Conservation (phyloP, 257 asterid genomes). For the Solanum tacnaense region DNA sequence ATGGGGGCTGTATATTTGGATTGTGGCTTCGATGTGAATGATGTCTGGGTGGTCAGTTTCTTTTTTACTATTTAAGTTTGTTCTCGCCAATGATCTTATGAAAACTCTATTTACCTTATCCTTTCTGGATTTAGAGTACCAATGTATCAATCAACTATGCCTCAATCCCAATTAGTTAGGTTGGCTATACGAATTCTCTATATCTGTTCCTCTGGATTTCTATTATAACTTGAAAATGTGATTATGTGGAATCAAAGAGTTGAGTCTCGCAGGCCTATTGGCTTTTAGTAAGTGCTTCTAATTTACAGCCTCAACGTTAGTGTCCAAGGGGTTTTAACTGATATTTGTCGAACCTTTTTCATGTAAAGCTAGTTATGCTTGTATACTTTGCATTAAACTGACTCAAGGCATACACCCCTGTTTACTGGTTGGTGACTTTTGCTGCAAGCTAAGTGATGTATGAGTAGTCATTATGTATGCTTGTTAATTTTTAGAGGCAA, state of each 20-base stretch:
- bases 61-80: not conserved
- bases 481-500: too few relatives aligned
- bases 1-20: slow-evolving; percentile 57
- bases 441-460: too few relatives aligned
- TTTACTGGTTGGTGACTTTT: too few relatives aligned
- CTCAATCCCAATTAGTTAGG: not conserved
- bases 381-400: not conserved
- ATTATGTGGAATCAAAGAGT: not conserved
- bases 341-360: not conserved
- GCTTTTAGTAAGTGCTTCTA: not conserved
- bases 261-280: not conserved
- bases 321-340: not conserved
- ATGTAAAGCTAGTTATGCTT: not conserved
- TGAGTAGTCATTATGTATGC: too few relatives aligned
- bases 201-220: not conserved
- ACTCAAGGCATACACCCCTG: not conserved
- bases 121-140: not conserved
- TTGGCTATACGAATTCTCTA: not conserved
- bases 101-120: not conserved
- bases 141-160: not conserved
- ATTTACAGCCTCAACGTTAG: not conserved
- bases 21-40: slow-evolving; percentile 13
- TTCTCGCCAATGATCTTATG: not conserved
- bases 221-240: not conserved
- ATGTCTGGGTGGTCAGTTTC: slow-evolving; percentile 23